Percentiles rank a stretch among this genome's conserved stretches.
Evolutionary conservation across 208 protist genomes (phyloP).

Genomic region (Wallacemonas rigidus): DNA sequence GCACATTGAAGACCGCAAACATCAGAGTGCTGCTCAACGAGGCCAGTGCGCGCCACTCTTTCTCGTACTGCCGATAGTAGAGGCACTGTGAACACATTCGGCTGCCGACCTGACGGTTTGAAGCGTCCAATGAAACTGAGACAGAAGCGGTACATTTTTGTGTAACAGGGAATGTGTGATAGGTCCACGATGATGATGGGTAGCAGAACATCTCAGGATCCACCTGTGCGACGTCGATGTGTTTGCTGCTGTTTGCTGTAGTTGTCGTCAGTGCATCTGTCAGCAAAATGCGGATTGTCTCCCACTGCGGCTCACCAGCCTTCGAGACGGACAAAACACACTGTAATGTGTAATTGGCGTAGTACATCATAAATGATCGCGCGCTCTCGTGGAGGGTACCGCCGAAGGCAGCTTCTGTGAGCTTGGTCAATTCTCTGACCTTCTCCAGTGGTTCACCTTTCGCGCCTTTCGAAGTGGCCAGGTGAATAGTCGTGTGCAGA

Average conservation of each 20-base stretch:
- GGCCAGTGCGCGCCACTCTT: slow-evolving; percentile 1
- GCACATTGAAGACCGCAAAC: background rate
- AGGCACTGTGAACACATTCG: no score
- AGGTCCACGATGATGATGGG: background rate
- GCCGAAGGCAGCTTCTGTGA: slow-evolving; percentile 1
- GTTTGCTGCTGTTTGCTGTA: background rate
- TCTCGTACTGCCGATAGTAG: background rate
- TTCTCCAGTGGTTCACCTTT: background rate
- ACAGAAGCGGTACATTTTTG: no score
- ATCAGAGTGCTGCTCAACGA: background rate
- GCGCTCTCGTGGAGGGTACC: background rate
- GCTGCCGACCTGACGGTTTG: no score
- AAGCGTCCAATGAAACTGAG: no score
- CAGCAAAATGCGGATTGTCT: slow-evolving; percentile 16
- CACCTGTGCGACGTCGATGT: background rate
- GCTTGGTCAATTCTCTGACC: background rate
- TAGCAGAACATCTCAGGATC: background rate
- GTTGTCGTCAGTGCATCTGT: background rate
- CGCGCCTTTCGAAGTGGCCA: background rate
- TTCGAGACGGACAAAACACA: background rate
- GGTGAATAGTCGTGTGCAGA: background rate
- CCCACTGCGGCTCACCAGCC: slow-evolving; percentile 7
- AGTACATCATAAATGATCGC: slow-evolving; percentile 3
- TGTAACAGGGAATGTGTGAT: slow-evolving; percentile 3
- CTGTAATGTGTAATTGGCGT: slow-evolving; percentile 4